Base-by-base conservation (phyloP, 2,329 filamentous ascomycete species). In the Huntiella abstrusa region DNA sequence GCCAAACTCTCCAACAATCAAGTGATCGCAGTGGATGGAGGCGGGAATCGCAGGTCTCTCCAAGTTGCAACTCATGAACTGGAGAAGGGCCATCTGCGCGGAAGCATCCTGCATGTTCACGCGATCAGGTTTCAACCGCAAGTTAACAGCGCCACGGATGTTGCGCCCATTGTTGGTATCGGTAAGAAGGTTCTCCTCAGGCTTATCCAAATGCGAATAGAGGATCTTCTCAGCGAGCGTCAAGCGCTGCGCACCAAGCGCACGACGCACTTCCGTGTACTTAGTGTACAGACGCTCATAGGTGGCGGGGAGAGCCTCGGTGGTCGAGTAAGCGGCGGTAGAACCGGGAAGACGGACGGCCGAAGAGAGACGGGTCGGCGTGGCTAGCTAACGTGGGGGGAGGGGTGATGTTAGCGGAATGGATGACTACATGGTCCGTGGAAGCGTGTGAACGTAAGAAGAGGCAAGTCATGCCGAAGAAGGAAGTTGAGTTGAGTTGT, bases 81-180 rank as follows among this genome's bases (percentile, higher is more conserved):
- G 91, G 55, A 98, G 68, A 53, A 98, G 68, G 1, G 91, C 91
- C 91, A 98, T 98, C 67, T 98, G 91, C 4, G 91, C 91, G 28
- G 85, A 94, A 11, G 91, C 91, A 68, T 98, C 91, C 65, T 98
- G 91, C 91, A 98, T 98, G 53, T 92, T 92, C 55, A 96, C 91
- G 45, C 91, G 77, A 62, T 98, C 91, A 16, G 91, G 91, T 64
- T 94, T 94, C 62, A 98, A 80, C 68, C 93, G 93, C 64, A 98
- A 71, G 60, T 93, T 96, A 43, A 86, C 87, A 58, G 77, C 77
- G 54, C 88, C 88, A 37, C 91, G 77, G 51, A 98, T 80, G 57
- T 80, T 73, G 44, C 74, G 74, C 54, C 87, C 88, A 71, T 87
- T 84, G 62, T 84, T 73, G 43, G 87, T 95, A 57, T 77, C 76